Conservation (phyloP, 768 basidiomycete genomes). For the Kwoniella pini region DNA sequence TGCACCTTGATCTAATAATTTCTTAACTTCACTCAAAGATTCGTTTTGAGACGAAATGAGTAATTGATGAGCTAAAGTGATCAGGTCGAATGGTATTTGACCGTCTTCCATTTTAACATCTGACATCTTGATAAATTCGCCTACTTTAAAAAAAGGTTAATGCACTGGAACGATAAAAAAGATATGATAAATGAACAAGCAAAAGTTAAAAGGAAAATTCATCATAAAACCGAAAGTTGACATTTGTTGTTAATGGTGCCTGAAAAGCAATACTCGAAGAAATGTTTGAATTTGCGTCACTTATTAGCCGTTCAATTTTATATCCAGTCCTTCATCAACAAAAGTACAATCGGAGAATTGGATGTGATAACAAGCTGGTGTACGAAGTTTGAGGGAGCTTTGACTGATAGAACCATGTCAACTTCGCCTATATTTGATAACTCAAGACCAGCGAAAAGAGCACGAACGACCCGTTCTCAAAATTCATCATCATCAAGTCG, state of each 20-base stretch:
- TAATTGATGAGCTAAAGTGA: conserved; percentile 29
- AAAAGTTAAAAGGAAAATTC: background rate
- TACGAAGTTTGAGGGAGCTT: too few species aligned
- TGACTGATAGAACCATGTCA: too few species aligned
- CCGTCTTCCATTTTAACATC: conserved; percentile 12
- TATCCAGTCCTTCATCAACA: too few species aligned
- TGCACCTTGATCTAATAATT: conserved; percentile 56
- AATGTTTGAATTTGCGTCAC: background rate
- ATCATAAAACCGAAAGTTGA: conserved; percentile 1
- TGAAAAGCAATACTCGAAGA: conserved; percentile 12
- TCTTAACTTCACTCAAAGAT: conserved; percentile 31
- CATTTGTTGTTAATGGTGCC: conserved; percentile 10
- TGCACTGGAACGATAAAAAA: too few species aligned
- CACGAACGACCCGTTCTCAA: too few species aligned
- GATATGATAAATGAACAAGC: background rate
- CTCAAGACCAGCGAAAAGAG: background rate
- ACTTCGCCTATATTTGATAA: too few species aligned
- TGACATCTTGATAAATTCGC: too few species aligned
- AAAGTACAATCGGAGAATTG: too few species aligned
- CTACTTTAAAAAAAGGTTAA: too few species aligned
- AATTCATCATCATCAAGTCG: too few species aligned
- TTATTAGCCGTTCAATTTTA: too few species aligned
- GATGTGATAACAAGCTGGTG: too few species aligned
- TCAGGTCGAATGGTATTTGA: conserved; percentile 27
- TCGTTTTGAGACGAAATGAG: conserved; percentile 24